Conservation (phyloP, 495 filamentous ascomycete genomes). For the Chaetomidium leptoderma region DNA sequence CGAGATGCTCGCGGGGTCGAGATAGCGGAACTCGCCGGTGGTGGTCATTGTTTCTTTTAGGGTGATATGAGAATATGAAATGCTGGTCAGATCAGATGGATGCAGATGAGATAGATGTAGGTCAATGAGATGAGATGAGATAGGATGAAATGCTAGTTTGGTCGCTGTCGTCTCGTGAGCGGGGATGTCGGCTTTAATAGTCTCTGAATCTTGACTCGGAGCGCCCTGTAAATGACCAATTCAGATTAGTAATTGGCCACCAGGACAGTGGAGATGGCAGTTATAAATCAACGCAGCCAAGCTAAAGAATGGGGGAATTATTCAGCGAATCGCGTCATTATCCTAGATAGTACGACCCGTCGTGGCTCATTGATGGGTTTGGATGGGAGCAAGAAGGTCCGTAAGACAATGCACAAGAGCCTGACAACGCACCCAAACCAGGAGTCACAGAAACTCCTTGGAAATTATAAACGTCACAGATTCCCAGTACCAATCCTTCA, state of each 20-base stretch:
- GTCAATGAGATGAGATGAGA: not conserved
- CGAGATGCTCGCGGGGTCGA: constrained; percentile 25
- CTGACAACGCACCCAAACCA: no score
- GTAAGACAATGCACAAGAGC: no score
- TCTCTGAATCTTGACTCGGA: not conserved
- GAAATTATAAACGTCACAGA: no score
- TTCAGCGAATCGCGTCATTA: not conserved
- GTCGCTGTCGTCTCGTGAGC: no score
- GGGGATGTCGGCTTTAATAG: not conserved
- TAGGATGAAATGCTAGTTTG: not conserved
- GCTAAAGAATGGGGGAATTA: not conserved
- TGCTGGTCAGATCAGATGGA: not conserved
- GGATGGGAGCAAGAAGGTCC: no score
- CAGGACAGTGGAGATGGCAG: not conserved
- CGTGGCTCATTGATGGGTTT: no score
- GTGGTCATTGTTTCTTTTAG: constrained; percentile 18
- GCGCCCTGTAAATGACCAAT: not conserved
- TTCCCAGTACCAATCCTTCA: no score
- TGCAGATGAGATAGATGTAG: not conserved
- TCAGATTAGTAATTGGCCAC: not conserved
- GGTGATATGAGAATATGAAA: no score
- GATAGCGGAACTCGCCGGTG: constrained; percentile 28
- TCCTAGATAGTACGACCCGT: no score
- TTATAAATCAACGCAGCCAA: constrained; percentile 3
- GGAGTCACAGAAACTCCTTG: no score